Base-by-base conservation (phyloP, 2,329 filamentous ascomycete species). In the Penicillium freii region DNA sequence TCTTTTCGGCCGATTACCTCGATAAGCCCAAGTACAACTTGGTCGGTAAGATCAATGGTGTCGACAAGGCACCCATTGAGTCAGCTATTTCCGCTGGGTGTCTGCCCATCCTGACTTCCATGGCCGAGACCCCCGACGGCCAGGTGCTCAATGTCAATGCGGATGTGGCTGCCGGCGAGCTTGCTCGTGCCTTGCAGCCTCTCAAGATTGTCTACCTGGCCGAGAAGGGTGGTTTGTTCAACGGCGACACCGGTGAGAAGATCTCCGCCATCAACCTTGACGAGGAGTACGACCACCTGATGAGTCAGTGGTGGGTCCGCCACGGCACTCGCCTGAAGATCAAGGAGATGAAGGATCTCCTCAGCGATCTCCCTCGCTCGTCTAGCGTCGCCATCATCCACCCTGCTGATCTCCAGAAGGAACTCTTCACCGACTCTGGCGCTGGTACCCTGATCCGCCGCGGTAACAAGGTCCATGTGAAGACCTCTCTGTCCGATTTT, bases 171-270 rank as follows among this genome's bases (percentile, higher is more conserved):
- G 94, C 94, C 31, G 92, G 92, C 63, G 93, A 97, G 78, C 82
- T 99, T 60, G 93, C 94, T 25, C 87, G 91, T 59, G 86, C 90
- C 56, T 81, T 99, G 53, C 88, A 97, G 77, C 94, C 94, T 27
- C 80, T 97, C 69, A 99, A 99, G 85, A 93, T 97, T 60, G 92
- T 99, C 59, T 99, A 97, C 74, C 83, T 97, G n/a, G 95, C 92
- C 5, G 94, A 99, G 80, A 97, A 97, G 83, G 94, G 94, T 49
- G 94, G 93, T 8, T 80, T 99, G 34, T 96, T 96, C 78, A 91
- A 97, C 72, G 92, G 92, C 58, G 90, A 96, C 62, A 90, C 88
- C n/a, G 89, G 89, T 58, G 88, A 93, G 80, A 96, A 96, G 80
- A 97, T 97, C 71, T 96, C 93, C 6, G 90, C 89, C 58, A 97